A percentile compares a stretch with the other conserved stretches of the same genome.
Conservation (phyloP, 345 rosid species). For the Sonneratia alba region DNA sequence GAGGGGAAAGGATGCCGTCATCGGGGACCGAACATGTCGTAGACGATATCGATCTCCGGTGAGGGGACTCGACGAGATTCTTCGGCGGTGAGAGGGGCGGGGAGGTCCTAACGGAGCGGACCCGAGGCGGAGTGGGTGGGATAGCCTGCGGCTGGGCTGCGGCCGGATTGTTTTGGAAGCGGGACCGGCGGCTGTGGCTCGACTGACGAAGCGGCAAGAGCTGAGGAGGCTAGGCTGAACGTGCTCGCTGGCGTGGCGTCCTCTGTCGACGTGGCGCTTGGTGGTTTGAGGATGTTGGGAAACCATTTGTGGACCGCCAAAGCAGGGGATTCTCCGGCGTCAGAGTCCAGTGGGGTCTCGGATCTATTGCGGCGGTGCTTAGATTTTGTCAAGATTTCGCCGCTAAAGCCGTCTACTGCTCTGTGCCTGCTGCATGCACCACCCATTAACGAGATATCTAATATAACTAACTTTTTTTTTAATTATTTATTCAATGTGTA, state of each 20-base stretch:
- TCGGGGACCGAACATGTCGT: slow-evolving; percentile 22
- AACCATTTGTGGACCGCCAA: slow-evolving; percentile 36
- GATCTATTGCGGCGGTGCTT: slow-evolving; percentile 36
- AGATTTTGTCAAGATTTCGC: slow-evolving; percentile 45
- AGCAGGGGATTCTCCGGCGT: slow-evolving; percentile 23
- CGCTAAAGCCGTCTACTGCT: slow-evolving; percentile 37
- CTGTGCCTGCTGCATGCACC: slow-evolving; percentile 27
- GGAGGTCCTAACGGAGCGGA: slow-evolving; percentile 22
- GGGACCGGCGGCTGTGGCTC: slow-evolving; percentile 31
- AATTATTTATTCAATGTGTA: neutral
- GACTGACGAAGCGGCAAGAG: slow-evolving; percentile 37
- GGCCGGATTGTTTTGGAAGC: slow-evolving; percentile 29
- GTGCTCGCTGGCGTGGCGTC: slow-evolving; percentile 1
- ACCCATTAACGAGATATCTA: no score
- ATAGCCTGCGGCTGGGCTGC: slow-evolving; percentile 16
- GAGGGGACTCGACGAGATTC: slow-evolving; percentile 24
- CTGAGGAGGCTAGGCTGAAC: neutral
- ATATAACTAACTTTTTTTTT: no score
- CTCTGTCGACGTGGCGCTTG: slow-evolving; percentile 1
- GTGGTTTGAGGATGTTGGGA: slow-evolving; percentile 30
- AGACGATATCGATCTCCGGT: slow-evolving; percentile 31
- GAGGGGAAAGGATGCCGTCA: slow-evolving; percentile 34
- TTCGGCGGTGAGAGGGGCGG: slow-evolving; percentile 37
- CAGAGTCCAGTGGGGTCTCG: slow-evolving; percentile 12
- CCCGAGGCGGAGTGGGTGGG: slow-evolving; percentile 15